Percentiles rank a stretch among this genome's conserved stretches.
Evolutionary conservation across 345 rosid genomes (phyloP).

Genomic region (Linum usitatissimum): DNA sequence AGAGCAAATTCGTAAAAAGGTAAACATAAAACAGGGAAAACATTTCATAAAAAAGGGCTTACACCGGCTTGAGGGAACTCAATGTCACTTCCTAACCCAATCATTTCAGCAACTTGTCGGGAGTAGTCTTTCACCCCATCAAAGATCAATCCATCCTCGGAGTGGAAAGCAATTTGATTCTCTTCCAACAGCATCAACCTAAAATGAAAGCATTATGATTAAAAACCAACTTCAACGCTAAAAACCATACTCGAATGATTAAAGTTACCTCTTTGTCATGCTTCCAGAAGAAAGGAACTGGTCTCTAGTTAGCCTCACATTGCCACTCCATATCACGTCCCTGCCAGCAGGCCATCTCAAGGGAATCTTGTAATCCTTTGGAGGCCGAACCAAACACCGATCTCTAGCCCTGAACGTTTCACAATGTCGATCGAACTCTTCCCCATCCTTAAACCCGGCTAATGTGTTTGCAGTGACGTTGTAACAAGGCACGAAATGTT

Average conservation of each 20-base stretch:
- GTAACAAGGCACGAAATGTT: slow-evolving; percentile 84
- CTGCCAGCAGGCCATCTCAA: slow-evolving; percentile 89
- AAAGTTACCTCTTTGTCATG: slow-evolving; percentile 71
- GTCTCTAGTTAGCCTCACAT: slow-evolving; percentile 86
- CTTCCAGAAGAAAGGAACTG: slow-evolving; percentile 98
- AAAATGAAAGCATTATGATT: background rate
- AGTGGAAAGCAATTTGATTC: slow-evolving; percentile 93
- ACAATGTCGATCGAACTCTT: slow-evolving; percentile 86
- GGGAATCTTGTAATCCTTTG: slow-evolving; percentile 89
- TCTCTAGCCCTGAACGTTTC: slow-evolving; percentile 41
- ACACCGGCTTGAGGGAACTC: slow-evolving; percentile 93
- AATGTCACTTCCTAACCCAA: slow-evolving; percentile 81
- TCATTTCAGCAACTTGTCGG: slow-evolving; percentile 93
- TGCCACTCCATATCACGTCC: slow-evolving; percentile 95
- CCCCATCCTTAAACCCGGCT: slow-evolving; percentile 69
- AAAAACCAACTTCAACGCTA: background rate
- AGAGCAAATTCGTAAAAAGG: slow-evolving; percentile 6
- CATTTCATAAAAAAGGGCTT: slow-evolving; percentile 24
- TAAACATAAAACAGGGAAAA: background rate
- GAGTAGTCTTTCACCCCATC: slow-evolving; percentile 95
- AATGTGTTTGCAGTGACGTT: slow-evolving; percentile 64
- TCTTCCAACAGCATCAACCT: slow-evolving; percentile 97
- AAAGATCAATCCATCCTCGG: slow-evolving; percentile 74
- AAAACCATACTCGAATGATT: background rate
- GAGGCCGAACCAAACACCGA: slow-evolving; percentile 76